Percentiles rank a stretch among this genome's conserved stretches.
These are phyloP conservation scores for Septoria petroselini DNA, from an alignment of 2,329 filamentous ascomycete species.

Conservation along the genomic window DNA sequence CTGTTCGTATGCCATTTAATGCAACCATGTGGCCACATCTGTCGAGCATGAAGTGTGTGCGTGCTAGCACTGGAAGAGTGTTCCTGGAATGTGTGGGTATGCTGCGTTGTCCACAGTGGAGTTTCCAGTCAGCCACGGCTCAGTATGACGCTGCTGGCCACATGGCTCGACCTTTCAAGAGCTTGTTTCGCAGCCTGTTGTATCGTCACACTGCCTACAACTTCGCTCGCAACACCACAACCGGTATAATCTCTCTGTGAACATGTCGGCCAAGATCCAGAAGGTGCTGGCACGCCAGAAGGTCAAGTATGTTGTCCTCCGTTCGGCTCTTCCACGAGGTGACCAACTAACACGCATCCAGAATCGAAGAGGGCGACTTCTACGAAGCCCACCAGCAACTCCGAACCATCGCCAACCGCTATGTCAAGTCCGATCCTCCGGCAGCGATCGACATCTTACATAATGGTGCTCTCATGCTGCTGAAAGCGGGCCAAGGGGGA, in stretches of 20 bases:
- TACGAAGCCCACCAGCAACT: constrained; percentile 99
- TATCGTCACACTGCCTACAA: too few relatives aligned
- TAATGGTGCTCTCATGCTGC: constrained; percentile 76
- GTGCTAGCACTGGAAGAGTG: too few relatives aligned
- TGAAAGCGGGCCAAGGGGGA: constrained; percentile 89
- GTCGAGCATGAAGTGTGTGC: too few relatives aligned
- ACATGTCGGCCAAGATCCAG: constrained; percentile 56
- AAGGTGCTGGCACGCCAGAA: constrained; percentile 74
- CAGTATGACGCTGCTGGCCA: too few relatives aligned
- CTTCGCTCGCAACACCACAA: too few relatives aligned
- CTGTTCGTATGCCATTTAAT: too few relatives aligned
- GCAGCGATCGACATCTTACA: constrained; percentile 84
- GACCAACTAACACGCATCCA: constrained; percentile 36
- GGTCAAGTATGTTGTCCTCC: constrained; percentile 57
- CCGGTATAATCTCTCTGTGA: not conserved
- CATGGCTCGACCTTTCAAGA: too few relatives aligned
- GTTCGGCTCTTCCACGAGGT: not conserved
- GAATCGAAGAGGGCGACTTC: constrained; percentile 85
- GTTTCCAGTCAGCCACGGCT: too few relatives aligned
- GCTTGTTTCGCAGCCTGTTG: too few relatives aligned
- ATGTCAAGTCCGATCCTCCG: constrained; percentile 85
- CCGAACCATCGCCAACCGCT: constrained; percentile 88
- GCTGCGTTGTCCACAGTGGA: too few relatives aligned
- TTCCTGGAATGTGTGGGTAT: too few relatives aligned
- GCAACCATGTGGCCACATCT: too few relatives aligned